Base-by-base conservation (phyloP, 2,329 filamentous ascomycete species). In the Apiospora hydei region DNA sequence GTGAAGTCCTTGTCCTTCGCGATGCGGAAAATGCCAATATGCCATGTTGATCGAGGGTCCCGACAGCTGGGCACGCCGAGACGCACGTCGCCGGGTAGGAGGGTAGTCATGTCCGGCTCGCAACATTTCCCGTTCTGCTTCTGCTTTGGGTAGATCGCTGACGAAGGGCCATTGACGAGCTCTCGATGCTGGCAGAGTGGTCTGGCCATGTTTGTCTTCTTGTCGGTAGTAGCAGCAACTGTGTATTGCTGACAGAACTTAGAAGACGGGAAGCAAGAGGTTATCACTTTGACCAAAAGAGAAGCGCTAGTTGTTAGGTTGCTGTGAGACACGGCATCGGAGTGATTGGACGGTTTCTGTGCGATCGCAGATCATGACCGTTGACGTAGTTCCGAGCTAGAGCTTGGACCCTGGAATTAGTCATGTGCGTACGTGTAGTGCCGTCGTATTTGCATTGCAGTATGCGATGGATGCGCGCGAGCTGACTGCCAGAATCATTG, bases 291-390 rank as follows among this genome's bases (percentile, higher is more conserved):
- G 51, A 26, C 26, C 26, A 34, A 57, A 21, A 34, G 51, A 57
- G 51, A 4, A 57, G 26, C 26, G 14, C 51, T 34, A 38, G 30
- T 14, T 13, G 30, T 53, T 53, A 53, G 24, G 49, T 53, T 53
- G 49, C 24, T 14, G 53, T 38, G 26, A 11, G 30, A 21, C 53
- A 61, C 30, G 30, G 30, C 30, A 61, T 61, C 53, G 53, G 30
- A 61, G 53, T 61, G 53, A 61, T 61, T 61, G 53, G 53, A 61
- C 53, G 30, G 30, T 38, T 38, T 5, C 30, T 61, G 57, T 64
- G 21, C 57, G 30, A 64, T 41, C 30, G 34, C 38, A 64, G 57
- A 64, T 64, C 57, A 41, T n/a, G 57, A 64, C 57, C 34, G 34
- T 64, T 64, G 57, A 64, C 57, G 57, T 64, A 64, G 57, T 41